These are phyloP conservation scores for Termitomyces sp. DNA, from an alignment of 768 basidiomycete species.

Conservation along the genomic window DNA sequence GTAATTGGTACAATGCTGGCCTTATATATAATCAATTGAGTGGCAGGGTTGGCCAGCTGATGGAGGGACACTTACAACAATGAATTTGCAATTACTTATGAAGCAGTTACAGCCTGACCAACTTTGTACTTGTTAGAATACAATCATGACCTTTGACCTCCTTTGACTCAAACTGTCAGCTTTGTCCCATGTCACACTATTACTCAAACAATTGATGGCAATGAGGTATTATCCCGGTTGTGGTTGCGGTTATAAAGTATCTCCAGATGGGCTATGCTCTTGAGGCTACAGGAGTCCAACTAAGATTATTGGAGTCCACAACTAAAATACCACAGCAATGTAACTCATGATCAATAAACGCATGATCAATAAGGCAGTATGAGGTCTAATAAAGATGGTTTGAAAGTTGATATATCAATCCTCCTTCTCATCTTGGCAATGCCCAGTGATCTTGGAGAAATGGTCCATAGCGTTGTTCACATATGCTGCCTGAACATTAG, in stretches of 20 bases:
- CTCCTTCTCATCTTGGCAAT: slow-evolving; percentile 49
- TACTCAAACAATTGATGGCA: not conserved
- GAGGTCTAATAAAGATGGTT: not conserved
- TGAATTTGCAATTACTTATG: not conserved
- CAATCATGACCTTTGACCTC: not conserved
- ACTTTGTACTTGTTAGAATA: not conserved
- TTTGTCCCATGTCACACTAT: not conserved
- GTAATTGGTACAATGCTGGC: not conserved
- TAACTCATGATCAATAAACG: not conserved
- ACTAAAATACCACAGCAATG: not conserved
- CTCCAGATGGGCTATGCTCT: not conserved
- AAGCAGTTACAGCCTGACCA: not conserved
- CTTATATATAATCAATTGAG: slow-evolving; percentile 1
- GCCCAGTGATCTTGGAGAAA: slow-evolving; percentile 63
- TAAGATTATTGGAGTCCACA: too few relatives aligned
- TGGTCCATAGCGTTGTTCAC: slow-evolving; percentile 71
- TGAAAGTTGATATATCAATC: not conserved
- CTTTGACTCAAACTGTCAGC: too few relatives aligned
- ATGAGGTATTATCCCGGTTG: not conserved
- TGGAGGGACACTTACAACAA: not conserved
- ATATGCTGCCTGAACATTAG: slow-evolving; percentile 44
- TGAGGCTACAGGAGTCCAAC: not conserved
- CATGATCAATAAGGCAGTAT: not conserved
- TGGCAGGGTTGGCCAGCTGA: slow-evolving; percentile 4
- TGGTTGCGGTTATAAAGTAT: not conserved